Conservation (phyloP, 1,284 basidiomycete species). For the Pseudozyma sp. region DNA sequence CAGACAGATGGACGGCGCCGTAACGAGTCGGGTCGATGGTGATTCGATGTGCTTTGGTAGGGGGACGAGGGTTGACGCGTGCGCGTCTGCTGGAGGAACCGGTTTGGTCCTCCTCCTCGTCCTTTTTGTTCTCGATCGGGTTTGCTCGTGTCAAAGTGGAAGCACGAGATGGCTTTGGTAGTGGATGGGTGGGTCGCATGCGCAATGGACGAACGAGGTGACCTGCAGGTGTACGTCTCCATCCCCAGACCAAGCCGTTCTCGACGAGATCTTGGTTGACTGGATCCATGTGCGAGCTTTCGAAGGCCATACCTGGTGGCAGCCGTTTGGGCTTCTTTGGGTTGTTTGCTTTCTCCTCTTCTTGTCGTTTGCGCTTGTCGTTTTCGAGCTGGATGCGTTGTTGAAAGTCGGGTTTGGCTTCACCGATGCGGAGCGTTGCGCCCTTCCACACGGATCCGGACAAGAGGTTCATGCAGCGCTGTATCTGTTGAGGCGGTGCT, state of each 20-base stretch:
- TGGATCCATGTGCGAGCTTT: conserved; percentile 44
- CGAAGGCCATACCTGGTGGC: conserved; percentile 49
- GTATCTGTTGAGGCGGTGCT: conserved; percentile 48
- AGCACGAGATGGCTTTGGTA: conserved; percentile 42
- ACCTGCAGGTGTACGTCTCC: conserved; percentile 62
- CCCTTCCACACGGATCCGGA: conserved; percentile 65
- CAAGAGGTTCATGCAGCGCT: conserved; percentile 53
- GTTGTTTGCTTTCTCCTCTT: conserved; percentile 19
- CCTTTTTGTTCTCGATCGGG: conserved; percentile 7
- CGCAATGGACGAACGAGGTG: conserved; percentile 63
- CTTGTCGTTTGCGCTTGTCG: conserved; percentile 17
- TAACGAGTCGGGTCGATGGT: conserved; percentile 66
- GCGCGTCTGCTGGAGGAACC: conserved; percentile 14
- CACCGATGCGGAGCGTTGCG: conserved; percentile 58
- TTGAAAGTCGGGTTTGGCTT: conserved; percentile 54
- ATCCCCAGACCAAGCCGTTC: conserved; percentile 59
- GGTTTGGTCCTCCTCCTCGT: conserved; percentile 16
- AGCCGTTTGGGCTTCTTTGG: conserved; percentile 37
- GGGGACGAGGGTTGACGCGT: conserved; percentile 39
- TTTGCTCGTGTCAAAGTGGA: conserved; percentile 20
- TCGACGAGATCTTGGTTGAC: conserved; percentile 48
- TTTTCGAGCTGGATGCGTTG: conserved; percentile 36
- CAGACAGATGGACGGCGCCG: conserved; percentile 57
- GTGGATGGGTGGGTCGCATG: conserved; percentile 57
- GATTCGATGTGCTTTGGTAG: conserved; percentile 47